phyloP scores from a whole-genome alignment of 2,329 filamentous ascomycete species.

The Cercospora sp. region DNA sequence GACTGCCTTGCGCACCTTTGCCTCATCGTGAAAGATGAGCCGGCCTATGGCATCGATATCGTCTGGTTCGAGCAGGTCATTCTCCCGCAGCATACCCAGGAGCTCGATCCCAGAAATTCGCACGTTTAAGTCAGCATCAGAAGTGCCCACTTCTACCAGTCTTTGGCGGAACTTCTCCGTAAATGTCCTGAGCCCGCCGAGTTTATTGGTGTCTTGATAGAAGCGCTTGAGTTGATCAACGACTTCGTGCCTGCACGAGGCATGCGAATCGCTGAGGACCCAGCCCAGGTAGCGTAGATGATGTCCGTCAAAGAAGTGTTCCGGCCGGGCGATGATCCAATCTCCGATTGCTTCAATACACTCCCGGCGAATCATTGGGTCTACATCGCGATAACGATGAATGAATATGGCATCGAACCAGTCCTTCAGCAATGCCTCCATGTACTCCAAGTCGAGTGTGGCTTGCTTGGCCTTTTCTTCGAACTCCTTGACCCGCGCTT shows the following conservation, averaged over 20 bases:
- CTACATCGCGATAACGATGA: slow-evolving; percentile 91
- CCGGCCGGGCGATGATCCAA: slow-evolving; percentile 84
- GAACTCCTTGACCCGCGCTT: slow-evolving; percentile 71
- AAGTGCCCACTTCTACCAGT: slow-evolving; percentile 87
- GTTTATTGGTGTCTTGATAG: slow-evolving; percentile 76
- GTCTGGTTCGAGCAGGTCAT: slow-evolving; percentile 82
- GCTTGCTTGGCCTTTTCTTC: slow-evolving; percentile 71
- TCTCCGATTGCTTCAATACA: slow-evolving; percentile 82
- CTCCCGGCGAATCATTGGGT: slow-evolving; percentile 82
- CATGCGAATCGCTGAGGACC: slow-evolving; percentile 81
- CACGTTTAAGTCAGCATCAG: slow-evolving; percentile 78
- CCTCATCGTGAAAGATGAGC: slow-evolving; percentile 84
- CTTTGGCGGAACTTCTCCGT: slow-evolving; percentile 87
- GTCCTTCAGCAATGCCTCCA: slow-evolving; percentile 73
- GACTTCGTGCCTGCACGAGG: slow-evolving; percentile 77
- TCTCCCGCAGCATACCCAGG: slow-evolving; percentile 77
- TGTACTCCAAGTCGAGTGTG: slow-evolving; percentile 66
- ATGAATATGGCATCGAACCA: slow-evolving; percentile 93
- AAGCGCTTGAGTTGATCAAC: slow-evolving; percentile 78
- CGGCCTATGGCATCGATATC: slow-evolving; percentile 87
- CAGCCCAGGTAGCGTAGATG: slow-evolving; percentile 94
- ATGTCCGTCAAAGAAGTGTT: slow-evolving; percentile 83
- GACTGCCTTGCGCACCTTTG: slow-evolving; percentile 81
- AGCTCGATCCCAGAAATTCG: slow-evolving; percentile 78
- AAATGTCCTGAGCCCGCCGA: slow-evolving; percentile 77